Base-by-base conservation (phyloP, 2,329 filamentous ascomycete species). In the Apiospora phragmitis region DNA sequence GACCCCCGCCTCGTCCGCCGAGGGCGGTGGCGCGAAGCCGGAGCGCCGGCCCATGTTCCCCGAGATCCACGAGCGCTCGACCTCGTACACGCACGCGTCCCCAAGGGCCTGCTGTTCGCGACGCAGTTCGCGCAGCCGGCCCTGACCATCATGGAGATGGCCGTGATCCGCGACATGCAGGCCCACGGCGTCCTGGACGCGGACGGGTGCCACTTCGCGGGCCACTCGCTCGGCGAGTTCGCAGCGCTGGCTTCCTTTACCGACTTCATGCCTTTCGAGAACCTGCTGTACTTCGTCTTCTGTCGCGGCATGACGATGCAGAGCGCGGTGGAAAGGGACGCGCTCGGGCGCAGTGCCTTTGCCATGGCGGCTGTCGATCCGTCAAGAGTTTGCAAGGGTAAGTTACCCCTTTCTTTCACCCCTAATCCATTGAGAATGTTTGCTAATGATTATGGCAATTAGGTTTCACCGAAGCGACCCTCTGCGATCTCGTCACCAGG, bases 61-160 rank as follows among this genome's bases (percentile, higher is more conserved):
- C 55, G 71, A 68, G 16, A 72, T 79, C 69, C 73, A 73, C 24
- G 72, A 74, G 35, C 26, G 71, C 9, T 76, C 78, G 7, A 68
- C 70, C 21, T 77, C 74, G 1, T 78, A 79, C 70, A 80, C 77
- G 1, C 79, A 77, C 71, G 68, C 69, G 16, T 72, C 72, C 2
- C 76, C 6, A 41, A 68, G 6, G 80, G 80, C 11, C 71, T 81
- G 12, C 75, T 81, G 7, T 80, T 74, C 51, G 72, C 78, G 0
- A 81, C 80, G 21, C 78, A 81, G 69, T 81, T 81, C 69, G 75
- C 79, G 3, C 80, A 81, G 71, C 78, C 78, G 1, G 79, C 79
- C 6, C 69, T 81, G 16, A 75, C 74, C 1, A 66, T 81, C 5
- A 74, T 79, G 72, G 76, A 80, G 68, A 74, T 75, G 70, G 79